Conservation (phyloP, 1,139 yeast genomes). For the Blastobotrys malaysiensis region DNA sequence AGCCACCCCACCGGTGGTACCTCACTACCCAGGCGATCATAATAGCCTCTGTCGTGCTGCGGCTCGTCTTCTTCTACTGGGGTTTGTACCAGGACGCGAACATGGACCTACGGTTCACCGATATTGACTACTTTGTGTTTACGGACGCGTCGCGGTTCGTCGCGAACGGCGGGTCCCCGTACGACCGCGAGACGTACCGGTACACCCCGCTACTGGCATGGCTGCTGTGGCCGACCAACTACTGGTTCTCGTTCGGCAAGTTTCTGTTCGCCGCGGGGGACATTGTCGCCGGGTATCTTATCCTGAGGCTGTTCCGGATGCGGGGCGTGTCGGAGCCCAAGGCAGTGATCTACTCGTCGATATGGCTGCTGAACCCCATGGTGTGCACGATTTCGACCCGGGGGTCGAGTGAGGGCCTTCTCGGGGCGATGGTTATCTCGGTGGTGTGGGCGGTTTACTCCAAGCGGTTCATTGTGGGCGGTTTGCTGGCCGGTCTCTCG, state of each 20-base stretch:
- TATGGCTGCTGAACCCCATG: constrained; percentile 94
- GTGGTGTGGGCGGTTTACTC: constrained; percentile 46
- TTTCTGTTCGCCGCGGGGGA: constrained; percentile 71
- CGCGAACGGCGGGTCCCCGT: constrained; percentile 64
- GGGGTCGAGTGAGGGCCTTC: constrained; percentile 87
- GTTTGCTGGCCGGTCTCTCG: constrained; percentile 63
- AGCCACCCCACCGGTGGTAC: neutral
- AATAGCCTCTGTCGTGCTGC: constrained; percentile 16
- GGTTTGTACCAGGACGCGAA: constrained; percentile 83
- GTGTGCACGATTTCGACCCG: constrained; percentile 89
- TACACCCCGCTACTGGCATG: constrained; percentile 89
- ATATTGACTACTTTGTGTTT: constrained; percentile 88
- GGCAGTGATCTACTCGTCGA: constrained; percentile 43
- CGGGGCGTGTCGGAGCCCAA: constrained; percentile 31
- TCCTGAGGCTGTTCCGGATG: constrained; percentile 42
- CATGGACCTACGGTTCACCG: constrained; percentile 82
- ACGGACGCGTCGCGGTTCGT: constrained; percentile 84
- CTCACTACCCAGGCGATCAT: constrained; percentile 7
- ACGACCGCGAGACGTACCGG: constrained; percentile 77
- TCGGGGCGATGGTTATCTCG: constrained; percentile 70
- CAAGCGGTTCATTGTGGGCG: constrained; percentile 44
- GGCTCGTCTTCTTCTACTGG: constrained; percentile 66
- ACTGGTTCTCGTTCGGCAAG: constrained; percentile 67
- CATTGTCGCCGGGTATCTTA: constrained; percentile 68
- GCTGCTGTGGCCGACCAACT: constrained; percentile 64